These are phyloP conservation scores for Pittosporum tobira DNA, from an alignment of 129 eudicot species.

Conservation along the genomic window DNA sequence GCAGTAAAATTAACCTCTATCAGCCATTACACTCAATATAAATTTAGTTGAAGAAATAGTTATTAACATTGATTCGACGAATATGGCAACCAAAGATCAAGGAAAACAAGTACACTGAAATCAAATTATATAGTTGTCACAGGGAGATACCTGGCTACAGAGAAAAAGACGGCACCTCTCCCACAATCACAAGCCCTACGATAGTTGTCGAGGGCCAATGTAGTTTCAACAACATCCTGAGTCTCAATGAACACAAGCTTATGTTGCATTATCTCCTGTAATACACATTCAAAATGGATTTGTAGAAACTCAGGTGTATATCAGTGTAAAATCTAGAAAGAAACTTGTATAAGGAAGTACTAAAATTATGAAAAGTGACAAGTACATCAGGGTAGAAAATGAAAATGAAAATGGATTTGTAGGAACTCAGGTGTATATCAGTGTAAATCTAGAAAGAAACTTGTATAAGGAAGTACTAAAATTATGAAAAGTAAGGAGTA, in stretches of 20 bases:
- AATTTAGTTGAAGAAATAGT: background rate
- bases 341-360: background rate
- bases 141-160: constrained; percentile 80
- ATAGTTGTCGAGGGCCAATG: constrained; percentile 91
- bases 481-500: background rate
- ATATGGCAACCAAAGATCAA: background rate
- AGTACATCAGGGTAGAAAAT: background rate
- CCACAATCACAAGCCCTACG: constrained; percentile 99
- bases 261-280: constrained; percentile 97
- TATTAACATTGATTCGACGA: background rate
- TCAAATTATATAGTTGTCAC: background rate
- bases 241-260: constrained; percentile 98
- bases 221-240: constrained; percentile 98
- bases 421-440: background rate
- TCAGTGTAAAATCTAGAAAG: background rate
- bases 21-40: background rate
- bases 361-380: background rate
- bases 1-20: too few species aligned
- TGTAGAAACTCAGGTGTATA: background rate
- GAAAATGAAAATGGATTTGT: background rate
- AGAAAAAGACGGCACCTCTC: constrained; percentile 98
- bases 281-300: background rate
- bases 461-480: background rate
- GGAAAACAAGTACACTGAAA: background rate
- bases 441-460: background rate